Evolutionary conservation across 768 basidiomycete species (phyloP).

Genomic region (Cystobasidium onofrii): DNA sequence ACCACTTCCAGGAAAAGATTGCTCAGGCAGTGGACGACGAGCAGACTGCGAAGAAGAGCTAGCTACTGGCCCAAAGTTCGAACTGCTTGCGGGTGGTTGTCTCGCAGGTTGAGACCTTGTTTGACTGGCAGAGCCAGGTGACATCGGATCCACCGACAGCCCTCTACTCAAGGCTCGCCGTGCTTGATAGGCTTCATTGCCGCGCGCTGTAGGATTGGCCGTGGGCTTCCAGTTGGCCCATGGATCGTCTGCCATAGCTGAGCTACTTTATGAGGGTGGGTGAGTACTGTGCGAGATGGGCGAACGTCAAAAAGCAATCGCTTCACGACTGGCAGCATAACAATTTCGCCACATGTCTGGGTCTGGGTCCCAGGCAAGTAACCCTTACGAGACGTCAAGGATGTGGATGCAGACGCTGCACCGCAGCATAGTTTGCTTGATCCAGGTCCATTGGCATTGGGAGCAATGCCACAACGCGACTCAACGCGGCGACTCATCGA

Average conservation of each 20-base stretch:
- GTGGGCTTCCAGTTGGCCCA: constrained; percentile 17
- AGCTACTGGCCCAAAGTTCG: neutral
- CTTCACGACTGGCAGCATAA: no score
- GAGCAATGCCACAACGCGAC: no score
- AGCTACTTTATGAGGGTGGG: neutral
- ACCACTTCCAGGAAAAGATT: neutral
- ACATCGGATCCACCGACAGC: neutral
- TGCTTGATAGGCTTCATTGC: neutral
- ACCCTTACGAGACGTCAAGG: no score
- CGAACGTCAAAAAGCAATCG: neutral
- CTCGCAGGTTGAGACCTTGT: neutral
- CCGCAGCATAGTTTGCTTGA: no score
- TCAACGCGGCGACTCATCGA: no score
- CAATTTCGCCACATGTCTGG: no score
- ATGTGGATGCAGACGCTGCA: no score
- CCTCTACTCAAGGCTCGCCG: neutral
- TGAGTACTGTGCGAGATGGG: neutral
- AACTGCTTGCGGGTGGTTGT: neutral
- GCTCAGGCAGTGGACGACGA: neutral
- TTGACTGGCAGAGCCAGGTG: neutral
- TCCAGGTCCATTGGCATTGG: no score
- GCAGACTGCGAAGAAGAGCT: neutral
- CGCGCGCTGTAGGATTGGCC: neutral
- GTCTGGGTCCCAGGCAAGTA: no score
- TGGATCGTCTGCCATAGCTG: constrained; percentile 15